These are phyloP conservation scores for Lecanicillium sp. DNA, from an alignment of 2,329 filamentous ascomycete genomes.

Conservation along the genomic window DNA sequence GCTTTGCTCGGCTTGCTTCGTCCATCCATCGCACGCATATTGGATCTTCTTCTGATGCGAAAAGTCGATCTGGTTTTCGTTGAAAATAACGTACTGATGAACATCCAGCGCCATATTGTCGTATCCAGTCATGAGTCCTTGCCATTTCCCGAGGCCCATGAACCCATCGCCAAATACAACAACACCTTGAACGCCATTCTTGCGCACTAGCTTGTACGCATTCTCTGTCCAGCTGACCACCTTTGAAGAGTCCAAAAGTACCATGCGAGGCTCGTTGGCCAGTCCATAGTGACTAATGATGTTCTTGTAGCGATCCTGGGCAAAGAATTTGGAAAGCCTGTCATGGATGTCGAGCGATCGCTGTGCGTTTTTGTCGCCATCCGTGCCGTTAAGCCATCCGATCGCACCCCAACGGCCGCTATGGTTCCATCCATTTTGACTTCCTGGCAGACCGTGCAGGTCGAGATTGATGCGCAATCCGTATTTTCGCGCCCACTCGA, in stretches of 20 bases:
- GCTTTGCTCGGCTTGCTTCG: conserved; percentile 65
- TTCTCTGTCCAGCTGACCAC: conserved; percentile 76
- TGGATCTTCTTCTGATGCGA: conserved; percentile 78
- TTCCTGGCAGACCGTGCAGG: conserved; percentile 83
- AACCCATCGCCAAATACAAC: conserved; percentile 94
- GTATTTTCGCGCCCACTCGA: conserved; percentile 90
- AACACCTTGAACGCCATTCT: conserved; percentile 66
- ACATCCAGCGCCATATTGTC: conserved; percentile 83
- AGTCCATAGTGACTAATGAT: conserved; percentile 90
- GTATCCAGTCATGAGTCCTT: conserved; percentile 68
- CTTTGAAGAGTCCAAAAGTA: conserved; percentile 54
- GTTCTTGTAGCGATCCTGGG: conserved; percentile 87
- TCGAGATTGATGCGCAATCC: conserved; percentile 91
- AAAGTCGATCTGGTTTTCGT: conserved; percentile 75
- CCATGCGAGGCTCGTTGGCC: conserved; percentile 91
- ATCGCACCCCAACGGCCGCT: conserved; percentile 77
- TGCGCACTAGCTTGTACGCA: conserved; percentile 65
- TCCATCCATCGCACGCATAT: conserved; percentile 86
- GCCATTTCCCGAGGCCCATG: conserved; percentile 85
- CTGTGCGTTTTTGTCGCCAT: conserved; percentile 71
- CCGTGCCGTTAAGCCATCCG: conserved; percentile 84
- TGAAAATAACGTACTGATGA: conserved; percentile 98
- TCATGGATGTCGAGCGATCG: conserved; percentile 83
- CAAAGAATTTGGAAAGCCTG: conserved; percentile 83
- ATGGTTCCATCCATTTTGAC: conserved; percentile 98